Conservation (phyloP, 192 early-diverging fungal genomes). For the Spizellomyces sp. region DNA sequence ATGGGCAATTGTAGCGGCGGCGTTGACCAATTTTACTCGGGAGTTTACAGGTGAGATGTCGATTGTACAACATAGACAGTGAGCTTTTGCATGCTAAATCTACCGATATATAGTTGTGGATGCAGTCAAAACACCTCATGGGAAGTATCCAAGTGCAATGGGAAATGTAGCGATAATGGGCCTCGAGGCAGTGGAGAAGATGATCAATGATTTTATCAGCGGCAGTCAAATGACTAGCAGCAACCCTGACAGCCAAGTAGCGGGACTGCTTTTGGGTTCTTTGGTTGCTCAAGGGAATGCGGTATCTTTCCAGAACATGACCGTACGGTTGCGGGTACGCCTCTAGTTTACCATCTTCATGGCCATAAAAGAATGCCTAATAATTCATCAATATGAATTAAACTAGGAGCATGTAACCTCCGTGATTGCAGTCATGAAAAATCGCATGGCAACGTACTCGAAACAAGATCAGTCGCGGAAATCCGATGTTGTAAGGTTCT, state of each 20-base stretch:
- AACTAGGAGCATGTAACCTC: slow-evolving; percentile 29
- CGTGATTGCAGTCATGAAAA: slow-evolving; percentile 19
- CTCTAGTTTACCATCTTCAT: no score
- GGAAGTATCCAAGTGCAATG: slow-evolving; percentile 33
- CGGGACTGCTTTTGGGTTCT: neutral
- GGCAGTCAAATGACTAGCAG: neutral
- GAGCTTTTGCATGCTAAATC: neutral
- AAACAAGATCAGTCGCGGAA: neutral
- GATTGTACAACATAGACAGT: neutral
- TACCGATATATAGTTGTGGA: slow-evolving; percentile 24
- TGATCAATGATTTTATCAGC: slow-evolving; percentile 4
- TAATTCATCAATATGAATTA: no score
- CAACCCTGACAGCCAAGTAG: neutral
- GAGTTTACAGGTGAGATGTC: slow-evolving; percentile 28
- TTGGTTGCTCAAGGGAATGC: no score
- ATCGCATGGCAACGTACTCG: slow-evolving; percentile 22
- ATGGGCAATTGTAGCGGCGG: neutral
- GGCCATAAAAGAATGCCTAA: no score
- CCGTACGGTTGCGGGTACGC: no score
- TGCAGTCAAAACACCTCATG: slow-evolving; percentile 31
- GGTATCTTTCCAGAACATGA: no score
- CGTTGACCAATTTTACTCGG: slow-evolving; percentile 8
- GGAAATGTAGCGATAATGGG: slow-evolving; percentile 40
- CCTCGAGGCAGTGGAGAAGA: slow-evolving; percentile 2
- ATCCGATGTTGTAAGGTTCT: slow-evolving; percentile 26